Evolutionary conservation across 139 green algal genomes (phyloP).

Genomic region (Tetradesmus lagerheimii): DNA sequence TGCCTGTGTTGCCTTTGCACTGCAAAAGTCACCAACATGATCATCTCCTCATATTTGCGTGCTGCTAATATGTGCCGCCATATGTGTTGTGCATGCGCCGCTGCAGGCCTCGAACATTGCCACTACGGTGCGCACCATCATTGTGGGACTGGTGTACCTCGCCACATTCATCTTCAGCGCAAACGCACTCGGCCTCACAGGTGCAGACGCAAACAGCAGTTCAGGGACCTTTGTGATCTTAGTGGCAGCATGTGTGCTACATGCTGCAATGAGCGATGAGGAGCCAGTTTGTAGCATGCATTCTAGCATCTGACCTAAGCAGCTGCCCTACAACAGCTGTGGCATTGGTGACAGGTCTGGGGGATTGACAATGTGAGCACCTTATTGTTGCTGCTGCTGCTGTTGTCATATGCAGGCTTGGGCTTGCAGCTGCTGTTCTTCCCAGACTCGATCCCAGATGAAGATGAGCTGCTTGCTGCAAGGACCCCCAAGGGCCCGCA

Average conservation of each 20-base stretch:
- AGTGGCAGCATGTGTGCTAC: too few relatives aligned
- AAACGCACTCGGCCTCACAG: constrained; percentile 72
- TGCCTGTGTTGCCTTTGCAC: too few relatives aligned
- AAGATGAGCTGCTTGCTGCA: constrained; percentile 26
- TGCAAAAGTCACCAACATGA: too few relatives aligned
- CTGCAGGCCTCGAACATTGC: constrained; percentile 73
- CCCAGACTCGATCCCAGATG: constrained; percentile 56
- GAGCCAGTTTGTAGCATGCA: too few relatives aligned
- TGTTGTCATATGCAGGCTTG: constrained; percentile 51
- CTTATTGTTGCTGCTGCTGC: neutral
- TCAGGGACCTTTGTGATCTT: too few relatives aligned
- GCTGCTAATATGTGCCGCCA: neutral
- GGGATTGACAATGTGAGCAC: too few relatives aligned
- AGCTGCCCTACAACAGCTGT: too few relatives aligned
- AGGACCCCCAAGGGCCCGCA: constrained; percentile 40
- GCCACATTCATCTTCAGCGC: constrained; percentile 81
- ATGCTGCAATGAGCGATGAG: neutral
- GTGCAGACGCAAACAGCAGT: neutral
- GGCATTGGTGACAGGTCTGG: too few relatives aligned
- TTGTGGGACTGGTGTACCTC: constrained; percentile 77
- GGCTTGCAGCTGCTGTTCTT: constrained; percentile 67
- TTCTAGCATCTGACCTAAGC: too few relatives aligned
- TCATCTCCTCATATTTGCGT: neutral
- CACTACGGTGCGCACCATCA: constrained; percentile 80
- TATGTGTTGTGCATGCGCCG: neutral